Base-by-base conservation (phyloP, 148 eudicot genomes). In the Rhododendron mucronatum region DNA sequence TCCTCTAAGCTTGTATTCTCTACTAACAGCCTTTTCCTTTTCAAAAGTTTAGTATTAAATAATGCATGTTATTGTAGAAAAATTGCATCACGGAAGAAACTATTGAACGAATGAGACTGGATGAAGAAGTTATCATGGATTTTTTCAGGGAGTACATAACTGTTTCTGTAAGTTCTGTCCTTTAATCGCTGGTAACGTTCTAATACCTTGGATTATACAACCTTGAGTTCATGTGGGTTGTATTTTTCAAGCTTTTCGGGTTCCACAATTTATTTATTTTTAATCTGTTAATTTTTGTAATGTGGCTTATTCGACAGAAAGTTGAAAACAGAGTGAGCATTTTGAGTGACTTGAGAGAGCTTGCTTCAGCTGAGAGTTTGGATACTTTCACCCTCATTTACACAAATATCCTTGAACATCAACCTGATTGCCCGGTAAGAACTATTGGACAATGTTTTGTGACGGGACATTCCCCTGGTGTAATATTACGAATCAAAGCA, bases 371-470 rank as follows among this genome's bases (percentile, higher is more conserved):
- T 23, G 99, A 96, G 91, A 96, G 98, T 88, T 95, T 96, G 73
- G n/a, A n/a, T n/a, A 89, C 98, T 48, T 96, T 96, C 92, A 96
- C 99, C 35, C 98, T 96, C 80, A 95, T 94, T 85, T 96, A 96
- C 89, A 96, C 98, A 88, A 94, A 96, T 85, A 96, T 96, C 84
- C 93, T 96, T 81, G 99, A 96, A 85, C 96, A 95, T 91, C 99
- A 96, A 85, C 99, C 99, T 82, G 99, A 96, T 87, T 96, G 98
- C 86, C 98, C 99, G 41, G 98, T 96, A 93, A 93, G 98, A 83
- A 28, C 67, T 33, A 23, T 83, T 84, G 18, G 55, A 74, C 45
- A 65, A 45, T 53, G 21, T 71, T n/a, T 84, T 73, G 44, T 33
- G 20, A 57, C 2, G 21, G 47, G 47, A 21, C 23, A 47, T 33